Evolutionary conservation across 768 basidiomycete species (phyloP).

Genomic region (Rhodotorula sphaerocarpa): DNA sequence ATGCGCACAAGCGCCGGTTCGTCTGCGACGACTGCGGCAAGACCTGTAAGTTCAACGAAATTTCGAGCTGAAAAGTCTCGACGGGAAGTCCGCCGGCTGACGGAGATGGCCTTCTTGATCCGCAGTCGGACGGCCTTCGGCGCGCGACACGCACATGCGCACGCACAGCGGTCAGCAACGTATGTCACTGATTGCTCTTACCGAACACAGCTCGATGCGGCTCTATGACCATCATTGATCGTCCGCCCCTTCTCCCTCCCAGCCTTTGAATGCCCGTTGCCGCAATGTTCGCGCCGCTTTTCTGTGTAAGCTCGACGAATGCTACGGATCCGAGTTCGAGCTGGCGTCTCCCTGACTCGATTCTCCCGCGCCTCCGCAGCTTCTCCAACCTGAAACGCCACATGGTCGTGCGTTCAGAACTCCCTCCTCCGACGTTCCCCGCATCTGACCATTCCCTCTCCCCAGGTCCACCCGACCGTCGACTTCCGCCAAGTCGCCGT

Average conservation of each 20-base stretch:
- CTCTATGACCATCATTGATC: neutral
- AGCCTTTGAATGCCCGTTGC: constrained; percentile 24
- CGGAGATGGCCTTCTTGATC: neutral
- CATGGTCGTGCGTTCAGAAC: constrained; percentile 7
- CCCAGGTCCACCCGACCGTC: constrained; percentile 24
- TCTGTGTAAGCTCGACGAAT: constrained; percentile 16
- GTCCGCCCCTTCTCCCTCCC: neutral
- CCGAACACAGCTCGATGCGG: too few species aligned
- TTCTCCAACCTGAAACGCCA: constrained; percentile 25
- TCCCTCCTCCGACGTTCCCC: neutral
- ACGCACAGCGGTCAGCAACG: constrained; percentile 18
- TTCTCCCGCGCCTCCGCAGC: neutral
- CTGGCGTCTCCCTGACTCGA: neutral
- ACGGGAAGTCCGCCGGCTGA: too few species aligned
- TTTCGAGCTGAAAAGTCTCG: too few species aligned
- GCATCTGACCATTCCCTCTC: neutral
- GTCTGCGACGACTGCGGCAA: constrained; percentile 14
- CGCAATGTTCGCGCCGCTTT: constrained; percentile 16
- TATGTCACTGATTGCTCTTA: neutral
- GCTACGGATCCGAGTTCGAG: constrained; percentile 10
- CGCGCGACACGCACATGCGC: constrained; percentile 20
- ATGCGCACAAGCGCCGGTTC: constrained; percentile 1
- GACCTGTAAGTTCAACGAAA: constrained; percentile 5
- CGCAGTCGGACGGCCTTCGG: constrained; percentile 20
- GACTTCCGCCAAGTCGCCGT: constrained; percentile 27